phyloP scores from a whole-genome alignment of 2,329 filamentous ascomycete genomes.

The Fusarium oxysporum region DNA sequence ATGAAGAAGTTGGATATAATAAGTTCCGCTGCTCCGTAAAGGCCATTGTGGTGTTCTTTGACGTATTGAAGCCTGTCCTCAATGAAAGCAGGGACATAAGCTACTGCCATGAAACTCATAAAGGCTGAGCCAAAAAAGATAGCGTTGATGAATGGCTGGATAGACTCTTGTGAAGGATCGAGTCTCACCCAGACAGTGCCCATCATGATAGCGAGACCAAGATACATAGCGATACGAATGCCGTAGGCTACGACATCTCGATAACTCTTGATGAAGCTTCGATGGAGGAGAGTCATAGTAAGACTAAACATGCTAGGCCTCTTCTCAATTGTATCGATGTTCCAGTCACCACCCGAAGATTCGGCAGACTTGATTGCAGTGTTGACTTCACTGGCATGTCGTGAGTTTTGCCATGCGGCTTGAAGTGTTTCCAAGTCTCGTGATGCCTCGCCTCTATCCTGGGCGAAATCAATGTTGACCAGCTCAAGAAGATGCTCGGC shows the following conservation, averaged over 20 bases:
- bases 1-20: slow-evolving; percentile 84
- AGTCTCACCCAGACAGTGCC: slow-evolving; percentile 88
- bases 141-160: slow-evolving; percentile 85
- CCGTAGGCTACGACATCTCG: slow-evolving; percentile 87
- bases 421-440: slow-evolving; percentile 47
- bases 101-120: slow-evolving; percentile 85
- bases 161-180: slow-evolving; percentile 73
- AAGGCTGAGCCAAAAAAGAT: slow-evolving; percentile 82
- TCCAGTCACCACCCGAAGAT: slow-evolving; percentile 43
- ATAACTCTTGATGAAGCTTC: slow-evolving; percentile 85
- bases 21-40: slow-evolving; percentile 80
- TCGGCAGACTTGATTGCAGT: slow-evolving; percentile 44
- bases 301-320: slow-evolving; percentile 62
- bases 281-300: slow-evolving; percentile 76
- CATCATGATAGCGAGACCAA: slow-evolving; percentile 82
- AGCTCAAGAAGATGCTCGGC: slow-evolving; percentile 84
- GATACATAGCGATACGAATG: slow-evolving; percentile 85
- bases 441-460: slow-evolving; percentile 58
- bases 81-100: slow-evolving; percentile 85
- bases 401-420: slow-evolving; percentile 42
- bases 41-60: slow-evolving; percentile 82
- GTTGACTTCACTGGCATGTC: slow-evolving; percentile 33
- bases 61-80: slow-evolving; percentile 59
- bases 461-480: slow-evolving; percentile 80
- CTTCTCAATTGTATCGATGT: slow-evolving; percentile 33